Conservation (phyloP, 2,329 filamentous ascomycete species). For the Diaporthe ampelina region DNA sequence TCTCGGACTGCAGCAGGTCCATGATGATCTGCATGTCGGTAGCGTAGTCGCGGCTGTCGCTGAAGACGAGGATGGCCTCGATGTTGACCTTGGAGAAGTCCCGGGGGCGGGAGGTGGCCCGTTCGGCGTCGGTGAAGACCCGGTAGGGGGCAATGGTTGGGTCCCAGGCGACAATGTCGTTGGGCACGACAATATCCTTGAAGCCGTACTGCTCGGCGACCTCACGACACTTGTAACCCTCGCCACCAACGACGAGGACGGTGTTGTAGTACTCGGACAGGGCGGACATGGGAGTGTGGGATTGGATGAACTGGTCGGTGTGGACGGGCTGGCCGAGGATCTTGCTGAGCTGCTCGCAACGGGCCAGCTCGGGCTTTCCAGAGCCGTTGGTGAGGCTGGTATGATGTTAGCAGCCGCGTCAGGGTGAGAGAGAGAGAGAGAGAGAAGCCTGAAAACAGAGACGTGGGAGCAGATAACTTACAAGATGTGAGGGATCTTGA, state of each 20-base stretch:
- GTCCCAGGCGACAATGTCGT: conserved; percentile 81
- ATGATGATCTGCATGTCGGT: conserved; percentile 84
- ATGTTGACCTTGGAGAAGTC: conserved; percentile 82
- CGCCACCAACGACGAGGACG: conserved; percentile 81
- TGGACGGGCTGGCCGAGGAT: conserved; percentile 76
- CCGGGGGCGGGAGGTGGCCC: conserved; percentile 74
- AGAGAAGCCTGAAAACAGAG: background rate
- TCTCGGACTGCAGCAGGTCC: conserved; percentile 77
- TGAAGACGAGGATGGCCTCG: conserved; percentile 82
- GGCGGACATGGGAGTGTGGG: conserved; percentile 83
- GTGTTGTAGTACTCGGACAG: conserved; percentile 83
- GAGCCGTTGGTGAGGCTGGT: conserved; percentile 77
- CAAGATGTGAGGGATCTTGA: conserved; percentile 83
- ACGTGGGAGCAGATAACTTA: conserved; percentile 14
- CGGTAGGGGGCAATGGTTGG: conserved; percentile 78
- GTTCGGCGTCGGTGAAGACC: conserved; percentile 77
- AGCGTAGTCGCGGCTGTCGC: conserved; percentile 80
- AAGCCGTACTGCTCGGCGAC: conserved; percentile 82
- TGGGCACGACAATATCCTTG: conserved; percentile 79
- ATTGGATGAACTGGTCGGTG: conserved; percentile 83
- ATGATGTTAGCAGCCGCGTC: conserved; percentile 9
- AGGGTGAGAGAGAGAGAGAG: background rate
- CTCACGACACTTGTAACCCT: conserved; percentile 80
- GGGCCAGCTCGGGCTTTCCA: conserved; percentile 76
- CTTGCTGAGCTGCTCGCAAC: conserved; percentile 75